These are phyloP conservation scores for Plantago elongata DNA, from an alignment of 257 asterid genomes.

Conservation along the genomic window DNA sequence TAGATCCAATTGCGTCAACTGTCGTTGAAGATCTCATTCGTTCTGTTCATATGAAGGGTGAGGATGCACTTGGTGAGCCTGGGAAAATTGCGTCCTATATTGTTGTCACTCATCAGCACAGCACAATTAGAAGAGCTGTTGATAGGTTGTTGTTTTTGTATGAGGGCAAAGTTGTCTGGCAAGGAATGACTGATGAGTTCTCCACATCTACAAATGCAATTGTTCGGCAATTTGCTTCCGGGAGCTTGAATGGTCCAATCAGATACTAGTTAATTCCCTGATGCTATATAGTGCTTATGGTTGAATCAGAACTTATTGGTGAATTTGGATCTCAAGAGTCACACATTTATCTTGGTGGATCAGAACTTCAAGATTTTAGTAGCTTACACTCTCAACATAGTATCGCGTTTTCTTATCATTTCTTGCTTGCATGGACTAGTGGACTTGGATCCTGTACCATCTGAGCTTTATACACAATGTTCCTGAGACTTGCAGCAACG, in stretches of 20 bases:
- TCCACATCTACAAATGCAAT: slow-evolving; percentile 78
- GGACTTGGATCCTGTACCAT: neutral
- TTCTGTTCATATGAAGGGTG: slow-evolving; percentile 73
- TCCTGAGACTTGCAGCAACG: neutral
- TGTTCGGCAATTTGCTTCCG: slow-evolving; percentile 94
- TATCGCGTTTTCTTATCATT: no score
- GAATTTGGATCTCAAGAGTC: slow-evolving; percentile 8
- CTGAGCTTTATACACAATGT: neutral
- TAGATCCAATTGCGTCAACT: slow-evolving; percentile 98
- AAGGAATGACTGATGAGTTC: slow-evolving; percentile 92
- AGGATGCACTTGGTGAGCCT: slow-evolving; percentile 85
- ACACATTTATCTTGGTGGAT: neutral
- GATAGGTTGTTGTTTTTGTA: slow-evolving; percentile 91
- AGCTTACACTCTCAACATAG: neutral
- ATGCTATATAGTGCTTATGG: neutral
- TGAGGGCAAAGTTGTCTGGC: slow-evolving; percentile 95
- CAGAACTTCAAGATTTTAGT: neutral
- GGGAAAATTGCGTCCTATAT: slow-evolving; percentile 92
- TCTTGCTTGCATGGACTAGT: neutral
- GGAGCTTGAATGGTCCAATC: slow-evolving; percentile 97
- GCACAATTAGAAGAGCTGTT: slow-evolving; percentile 95
- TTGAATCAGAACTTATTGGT: neutral
- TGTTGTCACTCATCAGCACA: slow-evolving; percentile 96
- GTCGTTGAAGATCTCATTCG: slow-evolving; percentile 99
- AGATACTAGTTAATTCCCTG: slow-evolving; percentile 40